phyloP scores from a whole-genome alignment of 2,329 filamentous ascomycete genomes.

The Fusarium sp. region DNA sequence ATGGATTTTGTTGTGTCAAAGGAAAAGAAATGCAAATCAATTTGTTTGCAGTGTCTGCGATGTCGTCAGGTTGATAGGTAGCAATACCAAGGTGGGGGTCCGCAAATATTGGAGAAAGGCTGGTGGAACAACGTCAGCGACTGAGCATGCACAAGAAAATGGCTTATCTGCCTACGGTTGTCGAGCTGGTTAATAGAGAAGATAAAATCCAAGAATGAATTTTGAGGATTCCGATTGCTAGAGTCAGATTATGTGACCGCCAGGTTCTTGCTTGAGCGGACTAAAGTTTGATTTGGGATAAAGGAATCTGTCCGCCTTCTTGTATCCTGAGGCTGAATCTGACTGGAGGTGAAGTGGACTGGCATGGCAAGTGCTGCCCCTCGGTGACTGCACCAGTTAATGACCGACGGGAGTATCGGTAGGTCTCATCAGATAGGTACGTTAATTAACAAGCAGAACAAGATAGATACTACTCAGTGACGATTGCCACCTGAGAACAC shows the following conservation, averaged over 20 bases:
- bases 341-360: constrained; percentile 14
- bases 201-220: constrained; percentile 1
- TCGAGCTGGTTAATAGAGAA: neutral
- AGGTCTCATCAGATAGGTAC: neutral
- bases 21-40: constrained; percentile 17
- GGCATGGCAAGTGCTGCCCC: constrained; percentile 40
- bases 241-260: constrained; percentile 7
- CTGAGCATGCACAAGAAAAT: constrained; percentile 10
- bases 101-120: constrained; percentile 42
- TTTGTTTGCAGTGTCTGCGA: constrained; percentile 38
- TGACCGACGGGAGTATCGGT: neutral
- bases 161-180: constrained; percentile 5
- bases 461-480: neutral
- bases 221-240: constrained; percentile 3
- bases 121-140: constrained; percentile 42
- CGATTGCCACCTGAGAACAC: constrained; percentile 1
- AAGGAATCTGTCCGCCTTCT: constrained; percentile 14
- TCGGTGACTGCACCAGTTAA: constrained; percentile 37
- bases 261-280: constrained; percentile 1
- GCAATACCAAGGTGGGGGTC: constrained; percentile 30
- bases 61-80: constrained; percentile 42
- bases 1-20: constrained; percentile 6
- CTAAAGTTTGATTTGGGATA: neutral
- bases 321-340: constrained; percentile 43
- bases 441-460: neutral